Evolutionary conservation across 495 filamentous ascomycete genomes (phyloP).

Genomic region (Hypoxylon cercidicola): DNA sequence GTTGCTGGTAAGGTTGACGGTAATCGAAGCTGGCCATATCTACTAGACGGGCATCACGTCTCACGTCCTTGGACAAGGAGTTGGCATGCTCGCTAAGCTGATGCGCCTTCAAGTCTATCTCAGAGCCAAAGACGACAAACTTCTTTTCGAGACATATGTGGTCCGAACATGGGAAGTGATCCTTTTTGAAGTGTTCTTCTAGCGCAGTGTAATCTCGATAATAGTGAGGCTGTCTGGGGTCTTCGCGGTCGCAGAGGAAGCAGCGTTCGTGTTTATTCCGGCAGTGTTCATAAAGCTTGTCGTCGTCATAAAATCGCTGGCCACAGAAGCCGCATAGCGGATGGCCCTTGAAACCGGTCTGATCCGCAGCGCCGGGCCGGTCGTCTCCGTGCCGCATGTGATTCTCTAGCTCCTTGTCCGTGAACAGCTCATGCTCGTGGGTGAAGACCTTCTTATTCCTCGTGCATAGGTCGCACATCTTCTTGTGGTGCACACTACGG

Average conservation of each 20-base stretch:
- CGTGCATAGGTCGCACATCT: constrained; percentile 96
- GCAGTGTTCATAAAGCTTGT: constrained; percentile 94
- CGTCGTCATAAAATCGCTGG: constrained; percentile 91
- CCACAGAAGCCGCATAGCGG: constrained; percentile 94
- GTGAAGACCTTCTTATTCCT: constrained; percentile 98
- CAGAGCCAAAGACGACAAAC: constrained; percentile 94
- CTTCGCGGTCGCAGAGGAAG: constrained; percentile 87
- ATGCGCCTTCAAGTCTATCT: constrained; percentile 92
- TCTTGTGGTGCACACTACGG: constrained; percentile 78
- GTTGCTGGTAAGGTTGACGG: constrained; percentile 72
- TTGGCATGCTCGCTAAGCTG: constrained; percentile 81
- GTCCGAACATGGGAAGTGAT: constrained; percentile 88
- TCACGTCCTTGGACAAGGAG: constrained; percentile 81
- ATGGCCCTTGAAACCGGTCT: constrained; percentile 96
- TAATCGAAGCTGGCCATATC: constrained; percentile 89
- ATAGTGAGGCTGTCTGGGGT: constrained; percentile 79
- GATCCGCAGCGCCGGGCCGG: constrained; percentile 86
- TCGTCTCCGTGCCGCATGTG: constrained; percentile 95
- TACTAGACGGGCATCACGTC: constrained; percentile 84
- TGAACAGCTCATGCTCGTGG: constrained; percentile 96
- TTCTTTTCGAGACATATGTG: constrained; percentile 94
- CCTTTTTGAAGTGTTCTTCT: constrained; percentile 83
- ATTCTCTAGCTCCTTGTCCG: constrained; percentile 77
- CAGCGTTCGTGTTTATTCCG: constrained; percentile 92
- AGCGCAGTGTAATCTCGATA: constrained; percentile 87